Conservation (phyloP, 257 asterid genomes). For the Solanum piurae region DNA sequence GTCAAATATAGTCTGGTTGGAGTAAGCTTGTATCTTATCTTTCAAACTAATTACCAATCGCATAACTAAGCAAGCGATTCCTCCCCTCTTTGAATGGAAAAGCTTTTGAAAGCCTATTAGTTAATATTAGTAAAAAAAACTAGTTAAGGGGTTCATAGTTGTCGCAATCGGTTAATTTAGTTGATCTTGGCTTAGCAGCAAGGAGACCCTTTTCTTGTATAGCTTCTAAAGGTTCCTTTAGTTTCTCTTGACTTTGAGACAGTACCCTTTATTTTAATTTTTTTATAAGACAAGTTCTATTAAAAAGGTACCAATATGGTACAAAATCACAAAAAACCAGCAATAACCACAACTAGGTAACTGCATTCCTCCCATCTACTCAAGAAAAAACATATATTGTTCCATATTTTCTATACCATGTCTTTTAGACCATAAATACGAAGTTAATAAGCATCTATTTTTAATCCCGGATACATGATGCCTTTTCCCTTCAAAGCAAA, state of each 20-base stretch:
- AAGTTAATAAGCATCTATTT: neutral
- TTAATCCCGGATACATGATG: neutral
- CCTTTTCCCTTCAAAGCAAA: neutral
- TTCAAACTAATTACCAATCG: neutral
- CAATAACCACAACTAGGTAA: neutral
- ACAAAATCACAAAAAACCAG: neutral
- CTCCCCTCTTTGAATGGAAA: neutral
- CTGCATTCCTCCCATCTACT: neutral
- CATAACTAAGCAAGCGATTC: neutral
- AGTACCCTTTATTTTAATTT: neutral
- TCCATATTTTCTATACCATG: neutral
- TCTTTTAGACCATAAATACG: neutral
- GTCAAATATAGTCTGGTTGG: neutral
- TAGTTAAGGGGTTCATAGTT: neutral
- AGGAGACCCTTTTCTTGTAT: neutral
- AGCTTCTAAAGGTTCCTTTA: neutral
- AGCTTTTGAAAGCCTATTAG: neutral
- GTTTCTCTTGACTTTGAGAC: neutral
- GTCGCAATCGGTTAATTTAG: neutral
- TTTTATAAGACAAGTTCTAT: neutral
- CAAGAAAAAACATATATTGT: neutral
- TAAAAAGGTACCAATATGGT: neutral
- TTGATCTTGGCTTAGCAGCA: neutral
- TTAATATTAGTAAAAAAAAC: neutral
- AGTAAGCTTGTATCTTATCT: neutral